Conservation (phyloP, 2,329 filamentous ascomycete species). For the Thelonectria discophora region DNA sequence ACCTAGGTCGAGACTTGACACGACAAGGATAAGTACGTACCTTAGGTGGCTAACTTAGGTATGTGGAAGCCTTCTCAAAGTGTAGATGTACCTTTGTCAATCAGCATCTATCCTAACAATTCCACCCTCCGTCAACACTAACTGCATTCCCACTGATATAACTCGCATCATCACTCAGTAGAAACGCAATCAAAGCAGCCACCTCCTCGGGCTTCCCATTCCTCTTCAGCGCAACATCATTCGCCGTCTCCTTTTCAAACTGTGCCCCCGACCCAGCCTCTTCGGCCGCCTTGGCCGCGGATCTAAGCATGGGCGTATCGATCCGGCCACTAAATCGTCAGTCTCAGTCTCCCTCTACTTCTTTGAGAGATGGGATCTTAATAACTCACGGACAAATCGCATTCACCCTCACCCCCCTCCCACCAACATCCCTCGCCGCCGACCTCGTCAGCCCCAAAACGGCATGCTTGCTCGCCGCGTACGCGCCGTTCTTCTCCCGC, state of each 20-base stretch:
- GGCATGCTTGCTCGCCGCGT: conserved; percentile 44
- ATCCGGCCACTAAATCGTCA: conserved; percentile 37
- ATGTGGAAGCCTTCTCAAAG: no score
- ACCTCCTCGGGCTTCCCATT: conserved; percentile 41
- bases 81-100: no score
- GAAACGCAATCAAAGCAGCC: conserved; percentile 40
- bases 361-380: no score
- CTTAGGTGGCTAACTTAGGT: no score
- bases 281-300: conserved; percentile 25
- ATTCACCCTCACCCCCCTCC: conserved; percentile 41
- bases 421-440: conserved; percentile 45
- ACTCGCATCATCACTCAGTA: conserved; percentile 41
- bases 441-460: conserved; percentile 44
- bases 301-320: conserved; percentile 43
- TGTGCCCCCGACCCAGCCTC: conserved; percentile 15
- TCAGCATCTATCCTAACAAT: conserved; percentile 33
- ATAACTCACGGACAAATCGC: conserved; percentile 42
- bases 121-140: conserved; percentile 43
- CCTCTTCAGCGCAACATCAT: conserved; percentile 34
- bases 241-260: conserved; percentile 26
- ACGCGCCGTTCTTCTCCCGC: conserved; percentile 43
- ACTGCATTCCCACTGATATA: conserved; percentile 40
- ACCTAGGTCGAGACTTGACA: no score
- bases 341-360: no score
- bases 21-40: no score